phyloP scores from a whole-genome alignment of 257 asterid genomes.

The Ophiorrhiza pumila region DNA sequence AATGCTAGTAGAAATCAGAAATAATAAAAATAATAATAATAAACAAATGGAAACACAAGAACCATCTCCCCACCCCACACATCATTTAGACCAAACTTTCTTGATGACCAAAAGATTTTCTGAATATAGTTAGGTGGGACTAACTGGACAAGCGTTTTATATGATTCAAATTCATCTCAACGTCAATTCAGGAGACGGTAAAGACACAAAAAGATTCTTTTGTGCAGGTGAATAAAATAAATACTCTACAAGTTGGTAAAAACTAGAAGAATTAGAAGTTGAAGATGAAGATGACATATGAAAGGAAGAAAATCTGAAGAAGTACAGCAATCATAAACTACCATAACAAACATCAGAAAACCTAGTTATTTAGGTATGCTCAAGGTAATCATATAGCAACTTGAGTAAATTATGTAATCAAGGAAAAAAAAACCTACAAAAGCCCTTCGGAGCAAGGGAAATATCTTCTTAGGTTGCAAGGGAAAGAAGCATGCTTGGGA shows the following conservation, averaged over 20 bases:
- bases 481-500: neutral
- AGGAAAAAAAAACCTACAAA: neutral
- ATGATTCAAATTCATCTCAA: neutral
- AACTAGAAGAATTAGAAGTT: neutral
- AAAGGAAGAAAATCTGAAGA: neutral
- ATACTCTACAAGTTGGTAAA: no score
- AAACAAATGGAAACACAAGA: neutral
- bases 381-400: neutral
- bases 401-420: neutral
- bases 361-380: neutral
- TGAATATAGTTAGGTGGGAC: neutral
- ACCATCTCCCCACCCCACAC: neutral
- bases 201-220: neutral
- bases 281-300: neutral
- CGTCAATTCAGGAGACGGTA: neutral
- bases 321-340: neutral
- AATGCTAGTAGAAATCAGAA: slow-evolving; percentile 12
- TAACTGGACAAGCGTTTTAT: neutral
- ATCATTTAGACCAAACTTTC: neutral
- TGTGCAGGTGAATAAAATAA: neutral
- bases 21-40: no score
- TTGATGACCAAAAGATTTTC: neutral
- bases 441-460: neutral
- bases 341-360: neutral
- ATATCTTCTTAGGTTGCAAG: neutral